Evolutionary conservation across 345 rosid genomes (phyloP), one percentile per base, ranked within the genome.

Genomic region (Citrus sp.): DNA sequence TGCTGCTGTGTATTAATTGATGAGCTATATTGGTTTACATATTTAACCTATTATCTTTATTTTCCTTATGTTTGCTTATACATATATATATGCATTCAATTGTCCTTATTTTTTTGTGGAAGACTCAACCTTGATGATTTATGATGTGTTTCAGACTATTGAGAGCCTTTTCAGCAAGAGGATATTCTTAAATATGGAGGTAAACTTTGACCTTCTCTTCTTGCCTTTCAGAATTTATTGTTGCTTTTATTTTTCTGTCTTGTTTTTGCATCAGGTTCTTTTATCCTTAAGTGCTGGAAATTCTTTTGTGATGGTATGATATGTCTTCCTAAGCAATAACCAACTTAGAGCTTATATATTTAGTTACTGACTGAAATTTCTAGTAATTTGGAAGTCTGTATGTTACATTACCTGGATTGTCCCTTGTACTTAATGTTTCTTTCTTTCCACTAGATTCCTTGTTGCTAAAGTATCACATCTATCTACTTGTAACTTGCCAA

Each of bases 161-260:
- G 93, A 85, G 87, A 84, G 84, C 64, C 94, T 94, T 78, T 91
- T 92, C 88, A 82, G 89, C 87, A 87, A 78, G 68, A 87, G 78
- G 85, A 81, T 92, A 49, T 89, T 92, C 76, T 83, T 87, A 85
- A 84, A 90, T 77, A 84, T 85, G 90, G 93, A 90, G 99, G 97
- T 95, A 80, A 73, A 97, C 85, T 74, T 87, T 77, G 9, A 72
- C 32, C 79, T 79, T 69, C 68, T 4, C 72, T 56, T 61, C 34
- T 60, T 65, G 24, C 58, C 24, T 49, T 49, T n/a, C 34, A 28
- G 38, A 70, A 9, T 70, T 70, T 70, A 7, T 22, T 70, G 37
- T 25, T 28, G 21, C 35, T 70, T 22, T 25, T 46, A 13, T 37
- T 27, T 46, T 42, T 42, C 49, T 42, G 12, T 70, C n/a, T 1